Percentiles rank a stretch among this genome's conserved stretches.
Conservation (phyloP, 2,329 filamentous ascomycete species). For the Cercospora brassicicola region DNA sequence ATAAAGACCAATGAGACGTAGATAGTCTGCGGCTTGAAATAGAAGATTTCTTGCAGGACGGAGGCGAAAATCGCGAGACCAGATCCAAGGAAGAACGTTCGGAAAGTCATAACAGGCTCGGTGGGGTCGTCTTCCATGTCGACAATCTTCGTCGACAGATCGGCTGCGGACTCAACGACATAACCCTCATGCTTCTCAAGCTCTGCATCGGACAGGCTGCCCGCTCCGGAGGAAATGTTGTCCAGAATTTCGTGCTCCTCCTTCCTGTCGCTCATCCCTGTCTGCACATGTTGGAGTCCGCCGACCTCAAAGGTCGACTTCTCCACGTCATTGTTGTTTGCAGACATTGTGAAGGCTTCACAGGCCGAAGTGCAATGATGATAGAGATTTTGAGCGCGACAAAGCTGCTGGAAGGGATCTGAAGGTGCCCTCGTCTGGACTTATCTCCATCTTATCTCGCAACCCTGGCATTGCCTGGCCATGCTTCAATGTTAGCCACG, state of each 20-base stretch:
- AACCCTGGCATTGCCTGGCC: background rate
- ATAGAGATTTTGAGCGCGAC: background rate
- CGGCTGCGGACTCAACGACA: slow-evolving; percentile 31
- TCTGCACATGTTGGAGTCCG: background rate
- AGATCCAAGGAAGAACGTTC: slow-evolving; percentile 43
- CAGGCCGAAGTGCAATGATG: background rate
- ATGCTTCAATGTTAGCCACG: background rate
- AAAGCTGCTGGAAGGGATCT: background rate
- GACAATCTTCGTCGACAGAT: slow-evolving; percentile 39
- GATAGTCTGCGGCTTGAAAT: slow-evolving; percentile 52
- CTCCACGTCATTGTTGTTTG: background rate
- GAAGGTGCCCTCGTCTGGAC: background rate
- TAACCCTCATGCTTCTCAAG: background rate
- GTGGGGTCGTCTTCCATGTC: slow-evolving; percentile 43
- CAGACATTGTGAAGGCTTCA: background rate
- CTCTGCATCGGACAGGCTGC: background rate
- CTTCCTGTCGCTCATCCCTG: background rate
- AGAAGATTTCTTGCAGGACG: slow-evolving; percentile 49
- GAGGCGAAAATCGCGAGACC: slow-evolving; percentile 34
- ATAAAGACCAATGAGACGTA: slow-evolving; percentile 49
- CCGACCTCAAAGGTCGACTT: background rate
- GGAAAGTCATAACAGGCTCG: slow-evolving; percentile 43
- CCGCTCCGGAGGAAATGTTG: background rate
- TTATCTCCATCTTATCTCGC: background rate
- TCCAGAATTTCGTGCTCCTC: background rate